phyloP scores from a whole-genome alignment of 23 red algal species.

The Agarophyton chilense region DNA sequence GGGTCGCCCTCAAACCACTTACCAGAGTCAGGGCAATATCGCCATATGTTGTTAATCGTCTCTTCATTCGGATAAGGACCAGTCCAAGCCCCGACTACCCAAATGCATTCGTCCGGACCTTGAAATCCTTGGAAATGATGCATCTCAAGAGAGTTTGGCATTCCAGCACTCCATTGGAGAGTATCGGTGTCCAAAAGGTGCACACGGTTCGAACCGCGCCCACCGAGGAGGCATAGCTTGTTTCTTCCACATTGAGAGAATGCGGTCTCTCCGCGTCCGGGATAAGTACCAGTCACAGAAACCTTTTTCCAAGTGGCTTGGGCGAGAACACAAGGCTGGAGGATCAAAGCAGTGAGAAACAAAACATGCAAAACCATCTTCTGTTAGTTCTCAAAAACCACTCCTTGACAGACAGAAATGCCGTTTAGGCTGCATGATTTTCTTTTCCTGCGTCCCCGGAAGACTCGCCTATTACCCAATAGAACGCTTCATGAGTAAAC shows the following conservation, averaged over 20 bases:
- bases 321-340: background rate
- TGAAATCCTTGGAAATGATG: conserved; percentile 77
- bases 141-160: conserved; percentile 31
- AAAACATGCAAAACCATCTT: background rate
- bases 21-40: conserved; percentile 58
- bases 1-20: conserved; percentile 43
- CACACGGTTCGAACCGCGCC: conserved; percentile 38
- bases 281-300: conserved; percentile 2
- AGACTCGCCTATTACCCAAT: background rate
- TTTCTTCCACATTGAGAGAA: conserved; percentile 54
- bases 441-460: background rate
- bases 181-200: conserved; percentile 48
- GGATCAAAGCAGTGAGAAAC: background rate
- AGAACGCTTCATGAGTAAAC: background rate
- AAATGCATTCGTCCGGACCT: conserved; percentile 67
- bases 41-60: conserved; percentile 48
- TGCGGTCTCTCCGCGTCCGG: conserved; percentile 19
- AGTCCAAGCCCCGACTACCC: conserved; percentile 73
- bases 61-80: conserved; percentile 64
- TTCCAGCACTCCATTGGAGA: conserved; percentile 37
- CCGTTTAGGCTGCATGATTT: background rate
- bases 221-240: conserved; percentile 75
- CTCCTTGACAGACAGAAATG: background rate
- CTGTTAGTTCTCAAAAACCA: background rate
- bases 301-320: conserved; percentile 59